These are phyloP conservation scores for Epicoccum nigrum DNA, from an alignment of 2,329 filamentous ascomycete genomes.

Conservation along the genomic window DNA sequence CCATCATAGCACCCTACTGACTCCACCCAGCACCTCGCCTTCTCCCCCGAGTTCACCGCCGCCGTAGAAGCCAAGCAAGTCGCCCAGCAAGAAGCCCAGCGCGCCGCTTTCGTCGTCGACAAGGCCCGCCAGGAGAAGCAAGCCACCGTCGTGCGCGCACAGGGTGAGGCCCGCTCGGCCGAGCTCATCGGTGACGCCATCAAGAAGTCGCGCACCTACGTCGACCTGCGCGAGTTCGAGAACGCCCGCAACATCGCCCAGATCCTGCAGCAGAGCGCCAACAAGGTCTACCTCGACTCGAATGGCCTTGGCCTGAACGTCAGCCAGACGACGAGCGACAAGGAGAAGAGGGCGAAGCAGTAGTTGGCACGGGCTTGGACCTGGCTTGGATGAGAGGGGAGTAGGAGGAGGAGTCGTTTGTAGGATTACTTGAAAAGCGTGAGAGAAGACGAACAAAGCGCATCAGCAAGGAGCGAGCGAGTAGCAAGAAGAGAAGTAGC, in stretches of 20 bases:
- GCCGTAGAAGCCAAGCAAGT: constrained; percentile 74
- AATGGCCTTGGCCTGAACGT: constrained; percentile 93
- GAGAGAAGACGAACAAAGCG: constrained; percentile 15
- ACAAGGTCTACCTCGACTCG: constrained; percentile 92
- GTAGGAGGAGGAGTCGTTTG: neutral
- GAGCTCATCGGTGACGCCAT: constrained; percentile 98
- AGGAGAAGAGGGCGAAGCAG: constrained; percentile 44
- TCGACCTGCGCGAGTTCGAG: constrained; percentile 97
- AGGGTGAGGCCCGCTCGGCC: constrained; percentile 97
- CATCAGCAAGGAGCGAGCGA: constrained; percentile 25
- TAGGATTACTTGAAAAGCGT: constrained; percentile 21
- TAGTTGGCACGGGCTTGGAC: constrained; percentile 12
- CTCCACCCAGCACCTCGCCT: constrained; percentile 63
- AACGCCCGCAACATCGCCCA: constrained; percentile 89
- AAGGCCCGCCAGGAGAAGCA: constrained; percentile 99
- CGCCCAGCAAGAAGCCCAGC: constrained; percentile 88
- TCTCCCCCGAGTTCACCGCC: constrained; percentile 72
- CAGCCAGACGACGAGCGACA: constrained; percentile 51
- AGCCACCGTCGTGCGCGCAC: constrained; percentile 95
- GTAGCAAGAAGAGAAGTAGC: constrained; percentile 26
- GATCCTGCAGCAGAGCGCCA: constrained; percentile 86
- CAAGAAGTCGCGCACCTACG: constrained; percentile 98
- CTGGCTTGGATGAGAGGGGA: neutral
- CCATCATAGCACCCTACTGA: constrained; percentile 24
- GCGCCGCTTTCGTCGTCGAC: constrained; percentile 96